Evolutionary conservation across 495 filamentous ascomycete species (phyloP), one percentile per base, ranked within the genome.

Genomic region (Tuber melanosporum): DNA sequence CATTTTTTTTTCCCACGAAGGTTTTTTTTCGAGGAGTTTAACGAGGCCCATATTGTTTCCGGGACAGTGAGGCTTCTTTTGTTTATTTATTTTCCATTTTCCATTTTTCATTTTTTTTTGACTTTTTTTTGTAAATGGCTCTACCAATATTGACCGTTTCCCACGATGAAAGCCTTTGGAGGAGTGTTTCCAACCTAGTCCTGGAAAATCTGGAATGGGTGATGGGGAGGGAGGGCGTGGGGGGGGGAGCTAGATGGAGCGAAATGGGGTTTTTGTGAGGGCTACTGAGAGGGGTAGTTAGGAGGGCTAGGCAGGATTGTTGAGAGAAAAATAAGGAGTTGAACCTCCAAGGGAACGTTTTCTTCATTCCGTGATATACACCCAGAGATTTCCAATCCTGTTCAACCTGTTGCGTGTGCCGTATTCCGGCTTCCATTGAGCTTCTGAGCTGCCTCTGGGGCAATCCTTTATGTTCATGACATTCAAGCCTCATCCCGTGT

Each of bases 11-110:
- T 14, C 52, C 52, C 52, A 9, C 10, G 52, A 26, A n/a, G 52
- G n/a, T 57, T 47, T 49, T 49, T 57, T 57, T 57, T n/a, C 9
- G 52, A 57, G 52, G 52, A 57, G 52, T 57, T 57, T 57, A 57
- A 57, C 10, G 52, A 57, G n/a, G 52, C 52, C n/a, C 26, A 26
- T 22, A 4, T 26, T 57, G 52, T 57, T 3, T 1, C 10, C 52
- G 52, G n/a, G 22, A 14, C 22, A 22, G 3, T 49, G 19, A 49
- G 20, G 47, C 20, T 52, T 9, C 7, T 22, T 22, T 52, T n/a
- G 5, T 52, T n/a, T 41, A 41, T 26, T 10, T n/a, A 0, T 9
- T 3, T 26, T 26, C 0, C 10, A 9, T 57, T 57, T 41, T 41
- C 2, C 39, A 41, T 52, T n/a, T 10, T 52, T 20, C 47, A 5